Conservation (phyloP, 306 rosid genomes). For the Echinosophora koreensis region DNA sequence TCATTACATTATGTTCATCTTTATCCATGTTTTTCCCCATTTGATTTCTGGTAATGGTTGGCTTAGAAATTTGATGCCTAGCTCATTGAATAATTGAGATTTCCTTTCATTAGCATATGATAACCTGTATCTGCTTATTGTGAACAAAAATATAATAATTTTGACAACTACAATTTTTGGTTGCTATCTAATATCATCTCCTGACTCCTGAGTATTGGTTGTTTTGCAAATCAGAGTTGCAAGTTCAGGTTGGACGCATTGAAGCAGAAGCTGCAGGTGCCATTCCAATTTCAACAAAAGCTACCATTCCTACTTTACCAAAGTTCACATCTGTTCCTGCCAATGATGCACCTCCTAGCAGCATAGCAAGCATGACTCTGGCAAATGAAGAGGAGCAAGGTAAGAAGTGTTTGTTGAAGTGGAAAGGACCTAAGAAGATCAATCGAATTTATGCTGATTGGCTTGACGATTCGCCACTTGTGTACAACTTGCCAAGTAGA, state of each 20-base stretch:
- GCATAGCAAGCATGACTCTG: slow-evolving; percentile 42
- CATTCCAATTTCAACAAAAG: slow-evolving; percentile 27
- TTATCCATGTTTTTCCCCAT: not conserved
- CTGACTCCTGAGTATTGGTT: slow-evolving; percentile 25
- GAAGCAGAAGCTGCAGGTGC: slow-evolving; percentile 63
- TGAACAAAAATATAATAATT: not conserved
- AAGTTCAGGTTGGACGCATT: slow-evolving; percentile 51
- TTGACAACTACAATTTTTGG: slow-evolving; percentile 16
- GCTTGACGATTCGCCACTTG: slow-evolving; percentile 82
- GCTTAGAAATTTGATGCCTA: slow-evolving; percentile 16
- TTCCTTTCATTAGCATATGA: slow-evolving; percentile 2
- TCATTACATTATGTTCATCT: not conserved
- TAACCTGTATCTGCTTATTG: slow-evolving; percentile 2
- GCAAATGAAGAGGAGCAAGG: slow-evolving; percentile 58
- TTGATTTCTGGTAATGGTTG: not conserved
- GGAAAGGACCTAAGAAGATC: slow-evolving; percentile 83
- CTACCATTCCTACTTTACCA: slow-evolving; percentile 36
- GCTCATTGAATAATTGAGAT: not conserved
- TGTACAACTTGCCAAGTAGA: slow-evolving; percentile 52
- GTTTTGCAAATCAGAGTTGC: slow-evolving; percentile 69
- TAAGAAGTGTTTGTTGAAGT: slow-evolving; percentile 62
- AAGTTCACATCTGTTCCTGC: slow-evolving; percentile 51
- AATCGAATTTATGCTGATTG: slow-evolving; percentile 89
- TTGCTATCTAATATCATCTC: slow-evolving; percentile 18
- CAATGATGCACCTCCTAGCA: slow-evolving; percentile 54